Conservation (phyloP, 2,329 filamentous ascomycete genomes). For the Teratosphaeria epicoccoides region DNA sequence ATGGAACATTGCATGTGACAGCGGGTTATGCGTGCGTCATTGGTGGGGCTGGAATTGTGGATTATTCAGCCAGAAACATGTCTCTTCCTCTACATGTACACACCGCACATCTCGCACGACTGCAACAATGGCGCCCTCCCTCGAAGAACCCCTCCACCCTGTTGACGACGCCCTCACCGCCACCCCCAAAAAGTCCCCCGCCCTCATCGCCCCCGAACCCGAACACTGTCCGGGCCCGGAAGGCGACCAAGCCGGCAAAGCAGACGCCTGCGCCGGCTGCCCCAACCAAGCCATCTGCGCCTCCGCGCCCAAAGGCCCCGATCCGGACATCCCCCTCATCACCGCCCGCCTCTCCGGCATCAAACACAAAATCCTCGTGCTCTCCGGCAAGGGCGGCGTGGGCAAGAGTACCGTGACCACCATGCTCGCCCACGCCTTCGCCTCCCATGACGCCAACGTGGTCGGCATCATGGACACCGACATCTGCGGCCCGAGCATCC, state of each 20-base stretch:
- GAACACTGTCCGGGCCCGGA: slow-evolving; percentile 91
- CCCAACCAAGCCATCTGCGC: slow-evolving; percentile 95
- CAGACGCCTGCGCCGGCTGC: slow-evolving; percentile 83
- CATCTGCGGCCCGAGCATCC: slow-evolving; percentile 90
- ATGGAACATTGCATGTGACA: background rate
- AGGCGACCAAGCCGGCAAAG: slow-evolving; percentile 54
- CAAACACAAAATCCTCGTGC: slow-evolving; percentile 81
- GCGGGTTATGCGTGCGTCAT: background rate
- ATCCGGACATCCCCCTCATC: slow-evolving; percentile 86
- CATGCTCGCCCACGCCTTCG: slow-evolving; percentile 80
- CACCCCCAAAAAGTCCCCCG: slow-evolving; percentile 62
- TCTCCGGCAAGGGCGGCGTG: slow-evolving; percentile 92
- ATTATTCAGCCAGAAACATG: background rate
- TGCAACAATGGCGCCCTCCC: slow-evolving; percentile 61
- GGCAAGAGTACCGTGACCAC: slow-evolving; percentile 92
- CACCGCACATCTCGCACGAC: background rate
- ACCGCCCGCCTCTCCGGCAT: slow-evolving; percentile 70
- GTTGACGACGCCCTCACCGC: slow-evolving; percentile 56
- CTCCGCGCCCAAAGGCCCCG: slow-evolving; percentile 84
- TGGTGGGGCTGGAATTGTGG: background rate
- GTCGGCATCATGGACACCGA: slow-evolving; percentile 98
- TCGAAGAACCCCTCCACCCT: slow-evolving; percentile 55
- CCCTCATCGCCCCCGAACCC: slow-evolving; percentile 86
- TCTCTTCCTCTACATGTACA: background rate
- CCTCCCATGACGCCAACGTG: slow-evolving; percentile 62